Evolutionary conservation across 305 asterid genomes (phyloP).

Genomic region (Petunia hybrid): DNA sequence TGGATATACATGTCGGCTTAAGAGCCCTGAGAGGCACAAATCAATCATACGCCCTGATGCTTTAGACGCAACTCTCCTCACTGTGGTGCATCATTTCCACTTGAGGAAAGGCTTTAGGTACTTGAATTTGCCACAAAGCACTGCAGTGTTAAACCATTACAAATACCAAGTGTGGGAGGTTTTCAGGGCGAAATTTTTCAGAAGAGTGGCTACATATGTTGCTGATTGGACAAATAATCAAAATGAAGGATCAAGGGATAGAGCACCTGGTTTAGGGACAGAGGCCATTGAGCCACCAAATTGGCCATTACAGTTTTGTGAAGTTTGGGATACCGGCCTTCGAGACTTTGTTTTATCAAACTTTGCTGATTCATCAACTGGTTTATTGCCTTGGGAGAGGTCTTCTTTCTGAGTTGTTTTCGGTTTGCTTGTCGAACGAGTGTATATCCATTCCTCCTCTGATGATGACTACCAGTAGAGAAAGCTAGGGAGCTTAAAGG

Average conservation of each 20-base stretch:
- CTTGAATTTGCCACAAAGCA: conserved; percentile 69
- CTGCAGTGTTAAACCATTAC: conserved; percentile 78
- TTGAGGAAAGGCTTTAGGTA: conserved; percentile 68
- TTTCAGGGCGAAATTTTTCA: conserved; percentile 76
- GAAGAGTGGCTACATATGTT: conserved; percentile 95
- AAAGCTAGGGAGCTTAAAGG: neutral
- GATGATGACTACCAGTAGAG: neutral
- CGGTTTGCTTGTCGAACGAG: neutral
- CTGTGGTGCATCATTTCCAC: conserved; percentile 93
- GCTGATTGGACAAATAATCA: conserved; percentile 91
- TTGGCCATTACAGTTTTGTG: conserved; percentile 84
- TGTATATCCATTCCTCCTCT: neutral
- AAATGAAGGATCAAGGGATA: conserved; percentile 91
- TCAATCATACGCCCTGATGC: conserved; percentile 86
- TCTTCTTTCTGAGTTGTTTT: conserved; percentile 30
- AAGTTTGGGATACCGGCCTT: conserved; percentile 90
- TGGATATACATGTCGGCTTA: conserved; percentile 90
- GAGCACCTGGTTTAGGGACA: conserved; percentile 95
- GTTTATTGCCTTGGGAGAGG: conserved; percentile 88
- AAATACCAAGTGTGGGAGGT: conserved; percentile 96
- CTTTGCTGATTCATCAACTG: conserved; percentile 69
- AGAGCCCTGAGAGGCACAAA: conserved; percentile 95
- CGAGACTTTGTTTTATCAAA: conserved; percentile 81
- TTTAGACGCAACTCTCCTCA: conserved; percentile 70
- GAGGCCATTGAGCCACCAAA: conserved; percentile 92